Evolutionary conservation across 768 basidiomycete species (phyloP).

Genomic region (Flagelloscypha sp.): DNA sequence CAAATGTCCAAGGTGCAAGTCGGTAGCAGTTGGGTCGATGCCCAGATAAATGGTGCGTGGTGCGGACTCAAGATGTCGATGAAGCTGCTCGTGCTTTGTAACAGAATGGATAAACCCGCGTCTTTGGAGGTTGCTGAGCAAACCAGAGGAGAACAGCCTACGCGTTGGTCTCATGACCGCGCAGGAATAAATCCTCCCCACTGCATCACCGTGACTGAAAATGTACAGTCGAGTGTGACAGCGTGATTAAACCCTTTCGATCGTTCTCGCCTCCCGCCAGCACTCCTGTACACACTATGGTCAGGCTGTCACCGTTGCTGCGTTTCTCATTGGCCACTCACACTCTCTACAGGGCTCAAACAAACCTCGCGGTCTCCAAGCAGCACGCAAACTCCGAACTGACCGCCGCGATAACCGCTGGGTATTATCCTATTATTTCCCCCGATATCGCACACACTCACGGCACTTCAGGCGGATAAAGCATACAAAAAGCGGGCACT

Average conservation of each 20-base stretch:
- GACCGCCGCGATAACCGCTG: constrained; percentile 94
- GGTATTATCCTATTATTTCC: constrained; percentile 36
- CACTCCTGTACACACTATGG: too few species aligned
- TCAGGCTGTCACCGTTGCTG: too few species aligned
- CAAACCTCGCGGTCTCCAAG: constrained; percentile 99
- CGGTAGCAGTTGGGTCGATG: constrained; percentile 85
- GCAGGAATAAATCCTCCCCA: too few species aligned
- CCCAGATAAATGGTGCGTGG: constrained; percentile 72
- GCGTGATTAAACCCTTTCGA: too few species aligned
- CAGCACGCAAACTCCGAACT: constrained; percentile 95
- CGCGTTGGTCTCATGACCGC: too few species aligned
- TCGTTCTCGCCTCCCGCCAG: too few species aligned
- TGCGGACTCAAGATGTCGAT: constrained; percentile 25
- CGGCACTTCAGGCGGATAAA: constrained; percentile 78
- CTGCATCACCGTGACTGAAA: too few species aligned
- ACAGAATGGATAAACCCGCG: constrained; percentile 43
- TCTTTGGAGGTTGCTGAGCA: constrained; percentile 35
- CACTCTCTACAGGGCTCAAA: constrained; percentile 49
- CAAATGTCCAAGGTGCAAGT: constrained; percentile 91
- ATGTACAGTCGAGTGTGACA: too few species aligned
- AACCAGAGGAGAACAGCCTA: too few species aligned
- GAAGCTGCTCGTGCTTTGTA: constrained; percentile 36
- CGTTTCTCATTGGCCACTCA: constrained; percentile 4
- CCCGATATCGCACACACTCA: constrained; percentile 3
- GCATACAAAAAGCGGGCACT: constrained; percentile 99